Conservation (phyloP, 441 rosid species). For the Populus hybrid region DNA sequence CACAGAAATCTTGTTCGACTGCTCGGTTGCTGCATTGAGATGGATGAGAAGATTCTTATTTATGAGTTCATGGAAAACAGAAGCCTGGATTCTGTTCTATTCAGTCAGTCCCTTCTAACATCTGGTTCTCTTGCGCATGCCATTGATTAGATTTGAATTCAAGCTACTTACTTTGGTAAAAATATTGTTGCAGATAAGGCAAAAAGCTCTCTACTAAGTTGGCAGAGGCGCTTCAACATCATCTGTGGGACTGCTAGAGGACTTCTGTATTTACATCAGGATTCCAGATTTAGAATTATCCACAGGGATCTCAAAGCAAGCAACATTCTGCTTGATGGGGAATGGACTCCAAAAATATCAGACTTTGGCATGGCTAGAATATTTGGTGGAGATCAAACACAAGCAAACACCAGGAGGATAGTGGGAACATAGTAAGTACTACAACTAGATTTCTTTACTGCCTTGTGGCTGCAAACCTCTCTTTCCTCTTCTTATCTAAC, state of each 20-base stretch:
- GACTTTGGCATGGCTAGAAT: conserved; percentile 87
- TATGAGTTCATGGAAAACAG: conserved; percentile 52
- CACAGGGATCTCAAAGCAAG: conserved; percentile 78
- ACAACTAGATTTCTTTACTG: not conserved
- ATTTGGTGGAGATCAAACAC: conserved; percentile 61
- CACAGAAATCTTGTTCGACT: conserved; percentile 57
- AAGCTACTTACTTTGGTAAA: not conserved
- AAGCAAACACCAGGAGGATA: conserved; percentile 55
- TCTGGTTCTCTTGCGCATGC: not conserved
- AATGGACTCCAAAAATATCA: conserved; percentile 68
- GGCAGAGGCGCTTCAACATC: conserved; percentile 49
- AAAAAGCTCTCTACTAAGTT: conserved; percentile 26
- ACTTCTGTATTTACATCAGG: conserved; percentile 56
- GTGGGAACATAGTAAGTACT: conserved; percentile 81
- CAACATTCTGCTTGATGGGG: conserved; percentile 57
- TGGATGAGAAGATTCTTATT: conserved; percentile 50
- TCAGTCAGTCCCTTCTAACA: conserved; percentile 30
- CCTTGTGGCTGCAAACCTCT: not conserved
- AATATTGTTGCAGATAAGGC: conserved; percentile 33
- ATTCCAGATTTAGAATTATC: conserved; percentile 64
- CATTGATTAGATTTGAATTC: not conserved
- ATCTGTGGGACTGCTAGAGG: conserved; percentile 57
- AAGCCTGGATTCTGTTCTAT: conserved; percentile 53
- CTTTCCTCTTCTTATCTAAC: not conserved
- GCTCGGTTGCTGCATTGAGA: conserved; percentile 48